phyloP scores from a whole-genome alignment of 2,329 filamentous ascomycete genomes.

The Aureobasidium uvarum region DNA sequence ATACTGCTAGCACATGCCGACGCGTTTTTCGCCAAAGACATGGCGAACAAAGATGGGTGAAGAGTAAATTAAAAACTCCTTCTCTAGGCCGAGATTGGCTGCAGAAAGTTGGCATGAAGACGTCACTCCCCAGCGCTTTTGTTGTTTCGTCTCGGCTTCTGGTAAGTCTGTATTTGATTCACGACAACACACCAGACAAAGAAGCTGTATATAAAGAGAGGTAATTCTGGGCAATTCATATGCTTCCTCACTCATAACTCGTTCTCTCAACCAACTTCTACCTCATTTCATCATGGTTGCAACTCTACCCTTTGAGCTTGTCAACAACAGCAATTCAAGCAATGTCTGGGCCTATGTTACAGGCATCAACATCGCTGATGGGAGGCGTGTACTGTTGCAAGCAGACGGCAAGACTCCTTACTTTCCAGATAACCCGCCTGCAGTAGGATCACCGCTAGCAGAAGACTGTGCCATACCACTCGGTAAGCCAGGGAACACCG shows the following conservation, averaged over 20 bases:
- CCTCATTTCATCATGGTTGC: conserved; percentile 35
- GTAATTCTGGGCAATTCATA: not conserved
- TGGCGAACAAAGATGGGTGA: not conserved
- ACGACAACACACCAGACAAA: conserved; percentile 12
- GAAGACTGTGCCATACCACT: conserved; percentile 42
- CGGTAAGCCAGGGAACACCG: conserved; percentile 37
- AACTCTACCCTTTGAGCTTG: conserved; percentile 38
- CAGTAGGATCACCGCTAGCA: conserved; percentile 37
- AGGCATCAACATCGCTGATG: conserved; percentile 40
- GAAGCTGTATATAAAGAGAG: conserved; percentile 8
- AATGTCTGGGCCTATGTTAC: conserved; percentile 41
- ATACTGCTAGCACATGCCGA: conserved; percentile 10
- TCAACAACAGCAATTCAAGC: conserved; percentile 38
- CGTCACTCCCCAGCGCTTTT: conserved; percentile 10
- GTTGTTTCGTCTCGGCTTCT: conserved; percentile 14
- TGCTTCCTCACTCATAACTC: not conserved
- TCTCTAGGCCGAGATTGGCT: conserved; percentile 9
- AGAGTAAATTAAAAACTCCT: conserved; percentile 19
- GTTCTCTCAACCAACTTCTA: not conserved
- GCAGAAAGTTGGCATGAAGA: conserved; percentile 23
- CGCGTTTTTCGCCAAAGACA: not conserved
- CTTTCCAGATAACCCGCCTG: conserved; percentile 36
- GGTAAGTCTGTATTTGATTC: not conserved
- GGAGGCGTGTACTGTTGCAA: conserved; percentile 38
- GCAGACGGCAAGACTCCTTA: conserved; percentile 40